Percentiles rank a stretch among this genome's conserved stretches.
These are phyloP conservation scores for Pythium aquatile DNA, from an alignment of 352 stramenopile species.

Conservation along the genomic window DNA sequence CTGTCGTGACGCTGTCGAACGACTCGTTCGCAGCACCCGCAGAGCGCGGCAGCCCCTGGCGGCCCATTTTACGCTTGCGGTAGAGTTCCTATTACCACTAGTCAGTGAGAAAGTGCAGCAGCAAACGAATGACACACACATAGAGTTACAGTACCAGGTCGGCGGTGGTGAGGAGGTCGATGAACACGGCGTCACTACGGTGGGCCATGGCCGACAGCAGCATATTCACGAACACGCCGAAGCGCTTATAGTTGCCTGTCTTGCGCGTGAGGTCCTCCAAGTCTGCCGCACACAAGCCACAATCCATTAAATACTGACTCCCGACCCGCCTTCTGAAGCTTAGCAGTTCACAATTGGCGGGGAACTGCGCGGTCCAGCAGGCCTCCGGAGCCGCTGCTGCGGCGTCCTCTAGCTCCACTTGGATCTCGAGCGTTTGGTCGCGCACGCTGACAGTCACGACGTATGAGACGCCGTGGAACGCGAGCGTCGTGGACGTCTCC, in stretches of 20 bases:
- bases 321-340: background rate
- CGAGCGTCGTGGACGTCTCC: conserved; percentile 57
- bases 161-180: conserved; percentile 89
- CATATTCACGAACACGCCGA: conserved; percentile 93
- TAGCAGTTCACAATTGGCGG: conserved; percentile 34
- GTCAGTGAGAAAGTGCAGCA: background rate
- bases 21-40: conserved; percentile 13
- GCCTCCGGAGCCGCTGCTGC: conserved; percentile 1
- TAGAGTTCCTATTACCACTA: conserved; percentile 51
- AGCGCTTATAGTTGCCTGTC: conserved; percentile 93
- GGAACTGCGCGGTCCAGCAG: conserved; percentile 68
- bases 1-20: conserved; percentile 17
- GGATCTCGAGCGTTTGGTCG: conserved; percentile 58
- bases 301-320: background rate
- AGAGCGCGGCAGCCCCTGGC: background rate
- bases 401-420: conserved; percentile 59
- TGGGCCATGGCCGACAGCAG: conserved; percentile 75
- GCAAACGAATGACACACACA: background rate
- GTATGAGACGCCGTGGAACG: conserved; percentile 75
- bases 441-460: conserved; percentile 65
- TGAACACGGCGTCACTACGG: conserved; percentile 83
- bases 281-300: conserved; percentile 29
- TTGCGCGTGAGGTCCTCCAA: conserved; percentile 92
- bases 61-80: conserved; percentile 66
- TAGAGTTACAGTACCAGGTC: conserved; percentile 53